Conservation (phyloP, 805 yeast species). For the Wickerhamiella bombiphila region DNA sequence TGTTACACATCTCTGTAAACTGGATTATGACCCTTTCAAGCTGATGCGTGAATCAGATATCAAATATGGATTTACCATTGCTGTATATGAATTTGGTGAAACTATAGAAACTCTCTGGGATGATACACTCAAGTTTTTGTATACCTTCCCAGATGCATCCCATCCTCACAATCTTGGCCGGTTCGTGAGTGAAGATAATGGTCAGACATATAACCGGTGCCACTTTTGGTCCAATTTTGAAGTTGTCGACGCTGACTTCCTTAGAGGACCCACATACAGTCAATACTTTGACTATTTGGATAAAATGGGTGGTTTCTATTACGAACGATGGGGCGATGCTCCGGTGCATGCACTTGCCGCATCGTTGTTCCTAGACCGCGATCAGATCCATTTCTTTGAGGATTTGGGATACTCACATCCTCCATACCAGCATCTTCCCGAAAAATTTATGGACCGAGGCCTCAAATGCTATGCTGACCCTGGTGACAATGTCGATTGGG, state of each 20-base stretch:
- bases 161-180: slow-evolving; percentile 46
- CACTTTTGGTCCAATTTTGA: slow-evolving; percentile 86
- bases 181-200: slow-evolving; percentile 50
- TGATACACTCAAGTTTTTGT: slow-evolving; percentile 48
- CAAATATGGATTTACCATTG: slow-evolving; percentile 75
- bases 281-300: slow-evolving; percentile 57
- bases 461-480: slow-evolving; percentile 43
- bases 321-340: slow-evolving; percentile 94
- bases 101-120: slow-evolving; percentile 83
- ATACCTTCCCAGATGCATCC: slow-evolving; percentile 42
- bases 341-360: slow-evolving; percentile 73
- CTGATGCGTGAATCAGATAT: slow-evolving; percentile 62
- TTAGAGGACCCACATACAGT: slow-evolving; percentile 54
- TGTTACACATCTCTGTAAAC: slow-evolving; percentile 74
- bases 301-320: slow-evolving; percentile 65
- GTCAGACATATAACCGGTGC: slow-evolving; percentile 59
- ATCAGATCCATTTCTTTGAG: slow-evolving; percentile 59
- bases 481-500: slow-evolving; percentile 23
- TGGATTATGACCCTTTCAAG: slow-evolving; percentile 57
- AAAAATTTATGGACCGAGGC: slow-evolving; percentile 31
- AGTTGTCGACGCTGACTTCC: slow-evolving; percentile 58
- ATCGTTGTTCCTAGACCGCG: slow-evolving; percentile 39
- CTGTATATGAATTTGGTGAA: slow-evolving; percentile 65
- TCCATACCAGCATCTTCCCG: slow-evolving; percentile 60
- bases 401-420: slow-evolving; percentile 69